phyloP scores from a whole-genome alignment of 2,329 filamentous ascomycete species.

The Mollisiaceae sp. region DNA sequence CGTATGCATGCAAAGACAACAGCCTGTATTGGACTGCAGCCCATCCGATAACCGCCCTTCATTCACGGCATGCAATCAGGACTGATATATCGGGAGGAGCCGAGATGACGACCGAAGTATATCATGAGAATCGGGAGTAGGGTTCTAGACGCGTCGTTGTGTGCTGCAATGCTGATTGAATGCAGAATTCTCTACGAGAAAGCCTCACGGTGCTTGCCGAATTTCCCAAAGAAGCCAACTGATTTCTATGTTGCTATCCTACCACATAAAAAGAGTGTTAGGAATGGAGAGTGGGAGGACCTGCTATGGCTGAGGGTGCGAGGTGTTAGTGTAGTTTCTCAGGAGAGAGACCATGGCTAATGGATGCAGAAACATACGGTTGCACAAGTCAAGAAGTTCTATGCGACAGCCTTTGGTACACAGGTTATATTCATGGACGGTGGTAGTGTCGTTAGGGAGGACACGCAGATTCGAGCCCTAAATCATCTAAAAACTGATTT shows the following conservation, averaged over 20 bases:
- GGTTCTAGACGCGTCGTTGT: neutral
- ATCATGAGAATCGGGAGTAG: constrained; percentile 7
- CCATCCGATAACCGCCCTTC: neutral
- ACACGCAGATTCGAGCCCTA: constrained; percentile 18
- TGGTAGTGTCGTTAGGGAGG: neutral
- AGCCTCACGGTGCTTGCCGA: constrained; percentile 17
- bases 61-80: neutral
- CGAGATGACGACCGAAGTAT: neutral
- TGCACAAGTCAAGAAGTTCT: constrained; percentile 12
- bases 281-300: constrained; percentile 19
- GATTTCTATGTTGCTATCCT: constrained; percentile 28
- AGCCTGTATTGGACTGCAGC: neutral
- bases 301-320: constrained; percentile 24
- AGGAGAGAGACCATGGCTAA: neutral
- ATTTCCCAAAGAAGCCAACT: constrained; percentile 18
- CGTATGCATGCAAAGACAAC: neutral
- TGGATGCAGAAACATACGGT: constrained; percentile 20
- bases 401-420: constrained; percentile 8
- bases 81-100: neutral
- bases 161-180: neutral
- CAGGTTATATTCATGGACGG: constrained; percentile 16
- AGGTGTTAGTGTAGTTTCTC: constrained; percentile 15
- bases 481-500: constrained; percentile 12
- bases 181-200: constrained; percentile 20
- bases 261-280: constrained; percentile 11